Conservation (phyloP, 2,329 filamentous ascomycete genomes). For the Pseudogymnoascus sp. region DNA sequence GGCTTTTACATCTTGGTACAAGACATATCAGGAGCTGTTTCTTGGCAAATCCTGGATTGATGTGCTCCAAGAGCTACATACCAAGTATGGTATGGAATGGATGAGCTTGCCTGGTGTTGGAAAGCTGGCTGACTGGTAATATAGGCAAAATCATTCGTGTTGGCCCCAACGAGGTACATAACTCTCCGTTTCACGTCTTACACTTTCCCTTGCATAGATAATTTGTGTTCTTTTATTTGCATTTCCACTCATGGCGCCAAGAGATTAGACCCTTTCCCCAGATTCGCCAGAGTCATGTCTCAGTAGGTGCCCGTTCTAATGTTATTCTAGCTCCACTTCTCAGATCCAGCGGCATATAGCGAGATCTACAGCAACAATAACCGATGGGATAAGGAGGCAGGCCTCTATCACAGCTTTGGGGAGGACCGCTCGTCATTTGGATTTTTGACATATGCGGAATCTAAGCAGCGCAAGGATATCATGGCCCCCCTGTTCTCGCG, state of each 20-base stretch:
- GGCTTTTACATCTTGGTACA: conserved; percentile 23
- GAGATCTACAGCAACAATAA: conserved; percentile 36
- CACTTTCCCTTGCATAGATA: background rate
- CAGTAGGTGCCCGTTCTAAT: background rate
- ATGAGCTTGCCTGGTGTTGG: background rate
- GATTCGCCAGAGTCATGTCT: background rate
- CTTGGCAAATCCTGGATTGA: conserved; percentile 16
- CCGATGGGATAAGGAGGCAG: conserved; percentile 35
- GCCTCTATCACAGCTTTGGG: conserved; percentile 33
- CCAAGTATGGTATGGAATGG: conserved; percentile 27
- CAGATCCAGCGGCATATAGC: conserved; percentile 33
- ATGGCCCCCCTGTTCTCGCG: conserved; percentile 35
- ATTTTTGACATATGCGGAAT: conserved; percentile 31
- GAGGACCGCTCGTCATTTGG: conserved; percentile 36
- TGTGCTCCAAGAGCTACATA: conserved; percentile 26
- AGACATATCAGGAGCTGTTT: conserved; percentile 21
- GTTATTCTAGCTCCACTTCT: conserved; percentile 33
- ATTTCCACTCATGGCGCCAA: background rate
- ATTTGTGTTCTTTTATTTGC: background rate
- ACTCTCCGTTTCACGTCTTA: background rate
- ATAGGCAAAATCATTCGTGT: conserved; percentile 25
- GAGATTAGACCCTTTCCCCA: background rate
- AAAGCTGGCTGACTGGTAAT: background rate
- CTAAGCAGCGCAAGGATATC: conserved; percentile 35
- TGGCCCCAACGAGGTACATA: conserved; percentile 18